Base-by-base conservation (phyloP, 2,329 filamentous ascomycete genomes). In the Malbranchea zuffiana region DNA sequence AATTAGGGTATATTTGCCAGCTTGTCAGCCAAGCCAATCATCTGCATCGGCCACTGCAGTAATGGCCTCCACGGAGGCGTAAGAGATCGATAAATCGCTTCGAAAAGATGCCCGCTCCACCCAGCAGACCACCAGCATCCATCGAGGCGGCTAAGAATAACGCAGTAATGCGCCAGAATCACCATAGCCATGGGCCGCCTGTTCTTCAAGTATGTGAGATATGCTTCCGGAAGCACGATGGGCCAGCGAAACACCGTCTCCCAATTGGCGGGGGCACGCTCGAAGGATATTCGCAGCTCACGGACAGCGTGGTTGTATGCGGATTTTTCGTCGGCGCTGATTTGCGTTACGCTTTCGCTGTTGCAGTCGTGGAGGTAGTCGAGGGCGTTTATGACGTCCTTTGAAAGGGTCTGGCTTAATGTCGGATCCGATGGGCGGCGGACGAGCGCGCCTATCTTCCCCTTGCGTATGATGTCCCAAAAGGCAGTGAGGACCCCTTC, bases 111-210 rank as follows among this genome's bases (percentile, higher is more conserved):
- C n/a, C 73, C 69, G 13, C 76, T 69, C 45, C 80, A 75, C 18
- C 77, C 76, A 30, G 74, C 65, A 3, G 80, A 56, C 78, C 78
- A 82, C 78, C 78, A 82, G 15, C 76, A 62, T 12, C 63, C 55
- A 45, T 79, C 72, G 44, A 78, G 64, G 21, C 67, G 67, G 46
- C 74, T 74, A 26, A 80, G 62, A 28, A 80, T 60, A 18, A 74
- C 76, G 48, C 80, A 80, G 53, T 79, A 81, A 52, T 73, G 76
- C 5, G 75, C 76, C 1, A 80, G 65, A 23, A 80, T 74, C 20
- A 71, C 69, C 18, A 81, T 62, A 1, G 76, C 74, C 8, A 76
- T 71, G 1, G 76, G 76, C 8, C 72, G 67, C 40, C 71, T 68
- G 37, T 67, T 62, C 43, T 72, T 68, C 8, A 82, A 60, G 3